Conservation (phyloP, 2,329 filamentous ascomycete genomes). For the Xylariaceae sp. region DNA sequence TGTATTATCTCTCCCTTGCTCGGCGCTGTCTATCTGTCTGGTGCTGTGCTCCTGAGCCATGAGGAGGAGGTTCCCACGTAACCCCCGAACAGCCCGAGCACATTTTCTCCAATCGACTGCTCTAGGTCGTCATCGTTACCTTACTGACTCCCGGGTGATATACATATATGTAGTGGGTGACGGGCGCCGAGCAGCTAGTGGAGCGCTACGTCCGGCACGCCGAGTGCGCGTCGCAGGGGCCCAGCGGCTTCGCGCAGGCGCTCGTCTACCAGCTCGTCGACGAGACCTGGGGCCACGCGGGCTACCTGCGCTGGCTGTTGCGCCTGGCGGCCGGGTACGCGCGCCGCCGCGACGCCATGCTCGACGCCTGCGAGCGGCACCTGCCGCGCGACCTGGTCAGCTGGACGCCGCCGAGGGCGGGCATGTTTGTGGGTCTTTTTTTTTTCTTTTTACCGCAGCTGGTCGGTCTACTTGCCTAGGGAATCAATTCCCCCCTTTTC, state of each 20-base stretch:
- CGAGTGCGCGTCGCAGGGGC: slow-evolving; percentile 79
- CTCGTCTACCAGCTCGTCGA: slow-evolving; percentile 85
- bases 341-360: slow-evolving; percentile 64
- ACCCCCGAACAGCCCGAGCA: too few relatives aligned
- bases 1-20: too few relatives aligned
- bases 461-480: too few relatives aligned
- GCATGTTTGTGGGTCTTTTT: slow-evolving; percentile 77
- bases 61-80: too few relatives aligned
- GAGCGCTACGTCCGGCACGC: slow-evolving; percentile 76
- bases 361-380: slow-evolving; percentile 71
- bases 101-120: too few relatives aligned
- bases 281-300: slow-evolving; percentile 86
- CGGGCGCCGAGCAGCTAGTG: slow-evolving; percentile 74
- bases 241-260: slow-evolving; percentile 76
- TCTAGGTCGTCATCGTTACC: too few relatives aligned
- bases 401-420: slow-evolving; percentile 74
- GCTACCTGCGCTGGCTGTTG: slow-evolving; percentile 85
- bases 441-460: too few relatives aligned
- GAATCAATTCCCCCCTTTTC: too few relatives aligned
- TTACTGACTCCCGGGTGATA: too few relatives aligned
- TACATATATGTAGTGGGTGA: too few relatives aligned
- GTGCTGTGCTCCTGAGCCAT: too few relatives aligned
- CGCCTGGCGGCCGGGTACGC: slow-evolving; percentile 77
- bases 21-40: too few relatives aligned
- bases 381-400: slow-evolving; percentile 66